Percentiles rank a stretch among this genome's conserved stretches.
These are phyloP conservation scores for Aplosporella prunicola DNA, from an alignment of 2,329 filamentous ascomycete genomes.

Conservation along the genomic window DNA sequence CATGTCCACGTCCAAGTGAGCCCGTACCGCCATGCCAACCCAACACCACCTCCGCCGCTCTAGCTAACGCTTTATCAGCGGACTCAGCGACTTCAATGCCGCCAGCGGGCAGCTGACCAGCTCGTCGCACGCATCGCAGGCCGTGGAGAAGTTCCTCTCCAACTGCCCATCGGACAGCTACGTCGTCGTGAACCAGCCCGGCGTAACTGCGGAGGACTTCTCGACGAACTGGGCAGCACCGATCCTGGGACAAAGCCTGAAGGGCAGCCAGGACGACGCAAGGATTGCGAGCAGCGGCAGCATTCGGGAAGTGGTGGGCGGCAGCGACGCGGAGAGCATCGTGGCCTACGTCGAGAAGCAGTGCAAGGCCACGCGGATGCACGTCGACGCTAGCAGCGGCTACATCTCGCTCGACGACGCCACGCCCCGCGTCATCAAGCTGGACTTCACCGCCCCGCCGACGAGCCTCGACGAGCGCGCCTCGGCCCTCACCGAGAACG, in stretches of 20 bases:
- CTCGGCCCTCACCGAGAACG: conserved; percentile 32
- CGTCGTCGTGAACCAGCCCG: conserved; percentile 67
- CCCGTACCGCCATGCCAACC: background rate
- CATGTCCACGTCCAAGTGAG: conserved; percentile 70
- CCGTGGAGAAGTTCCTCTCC: conserved; percentile 42
- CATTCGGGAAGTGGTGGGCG: conserved; percentile 45
- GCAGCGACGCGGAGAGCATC: conserved; percentile 36
- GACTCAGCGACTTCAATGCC: conserved; percentile 20
- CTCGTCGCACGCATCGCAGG: conserved; percentile 33
- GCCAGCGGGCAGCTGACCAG: conserved; percentile 29
- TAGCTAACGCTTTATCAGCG: conserved; percentile 19
- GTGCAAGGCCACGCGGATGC: conserved; percentile 37
- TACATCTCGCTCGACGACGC: conserved; percentile 10
- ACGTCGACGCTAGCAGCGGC: conserved; percentile 33
- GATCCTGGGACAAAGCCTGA: conserved; percentile 46
- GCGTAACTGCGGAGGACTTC: conserved; percentile 62
- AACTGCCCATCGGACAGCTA: conserved; percentile 67
- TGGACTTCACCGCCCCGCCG: conserved; percentile 35
- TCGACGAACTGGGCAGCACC: conserved; percentile 41
- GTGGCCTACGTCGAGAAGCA: conserved; percentile 34
- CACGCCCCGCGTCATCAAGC: conserved; percentile 8
- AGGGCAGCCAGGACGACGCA: conserved; percentile 34
- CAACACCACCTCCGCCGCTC: conserved; percentile 1
- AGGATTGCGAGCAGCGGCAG: conserved; percentile 44
- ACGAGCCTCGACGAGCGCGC: conserved; percentile 23